Evolutionary conservation across 306 rosid species (phyloP), one percentile per base, ranked within the genome.

Genomic region (Prosopis cineraria): DNA sequence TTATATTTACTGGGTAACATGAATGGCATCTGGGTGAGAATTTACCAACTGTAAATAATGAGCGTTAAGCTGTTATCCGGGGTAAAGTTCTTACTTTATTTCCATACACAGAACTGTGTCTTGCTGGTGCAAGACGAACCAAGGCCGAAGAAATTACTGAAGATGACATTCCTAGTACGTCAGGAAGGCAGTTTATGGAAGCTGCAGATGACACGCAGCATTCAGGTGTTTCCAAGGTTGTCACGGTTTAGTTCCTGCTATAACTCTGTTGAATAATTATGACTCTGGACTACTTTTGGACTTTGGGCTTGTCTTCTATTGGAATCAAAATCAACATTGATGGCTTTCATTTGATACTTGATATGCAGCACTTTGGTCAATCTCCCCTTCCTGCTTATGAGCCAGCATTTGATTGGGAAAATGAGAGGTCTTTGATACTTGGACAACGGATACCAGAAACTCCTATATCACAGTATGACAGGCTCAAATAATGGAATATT

Each of bases 391-490:
- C 98, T 59, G 98, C 98, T 36, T 95, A 95, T 72, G 98, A 93
- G 76, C 99, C 98, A 2, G 99, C 98, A 16, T 95, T 91, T 90
- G 99, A 95, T 83, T 95, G 99, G 99, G 99, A 95, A 85, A 91
- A 93, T 76, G 99, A 95, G 90, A 90, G 99, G 84, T 91, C 91
- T 3, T 79, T 90, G 93, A 95, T 91, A 88, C 93, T 91, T 87
- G 98, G 99, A 31, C 99, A 95, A 90, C 89, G 99, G 88, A 86
- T 86, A 70, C 92, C 93, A 1, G 99, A 95, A 87, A 80, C 91
- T 84, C 99, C 99, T 56, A 72, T 88, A 71, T 84, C 96, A 62
- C 98, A 93, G 99, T 95, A 95, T 75, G 87, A 1, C 55, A 80
- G 79, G 73, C 52, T 62, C 19, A n/a, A 62, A 73, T n/a, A 71